phyloP scores from a whole-genome alignment of 345 rosid species.

The Hypericum androsaemum region DNA sequence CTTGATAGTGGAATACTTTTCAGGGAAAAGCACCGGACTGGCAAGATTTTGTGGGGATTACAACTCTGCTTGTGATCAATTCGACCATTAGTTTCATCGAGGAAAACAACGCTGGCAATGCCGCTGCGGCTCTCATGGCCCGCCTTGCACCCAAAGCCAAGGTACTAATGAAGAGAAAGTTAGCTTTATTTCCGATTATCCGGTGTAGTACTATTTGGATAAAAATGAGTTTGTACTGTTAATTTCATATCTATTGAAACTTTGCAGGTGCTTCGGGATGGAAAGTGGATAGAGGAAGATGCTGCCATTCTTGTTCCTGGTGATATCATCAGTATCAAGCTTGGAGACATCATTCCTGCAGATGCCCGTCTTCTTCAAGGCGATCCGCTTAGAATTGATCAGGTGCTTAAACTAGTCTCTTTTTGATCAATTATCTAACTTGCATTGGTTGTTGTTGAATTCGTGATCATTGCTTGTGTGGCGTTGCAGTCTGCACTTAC shows the following conservation, averaged over 20 bases:
- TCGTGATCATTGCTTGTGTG: not conserved
- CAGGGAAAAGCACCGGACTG: slow-evolving; percentile 62
- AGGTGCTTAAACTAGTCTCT: slow-evolving; percentile 26
- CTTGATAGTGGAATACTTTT: not conserved
- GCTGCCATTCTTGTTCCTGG: slow-evolving; percentile 63
- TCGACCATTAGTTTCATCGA: slow-evolving; percentile 64
- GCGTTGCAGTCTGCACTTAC: slow-evolving; percentile 56
- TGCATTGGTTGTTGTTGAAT: not conserved
- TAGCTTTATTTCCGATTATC: slow-evolving; percentile 1
- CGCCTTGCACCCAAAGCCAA: slow-evolving; percentile 54
- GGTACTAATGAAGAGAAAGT: slow-evolving; percentile 18
- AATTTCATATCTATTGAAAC: not conserved
- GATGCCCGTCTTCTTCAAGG: slow-evolving; percentile 66
- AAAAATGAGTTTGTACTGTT: no score
- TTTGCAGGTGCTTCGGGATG: slow-evolving; percentile 45
- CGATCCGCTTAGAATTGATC: slow-evolving; percentile 61
- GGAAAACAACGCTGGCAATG: slow-evolving; percentile 63
- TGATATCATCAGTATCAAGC: slow-evolving; percentile 56
- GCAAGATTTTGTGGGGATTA: slow-evolving; percentile 65
- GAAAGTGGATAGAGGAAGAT: slow-evolving; percentile 55
- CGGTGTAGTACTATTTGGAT: no score
- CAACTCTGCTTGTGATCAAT: slow-evolving; percentile 43
- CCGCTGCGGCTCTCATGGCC: slow-evolving; percentile 61
- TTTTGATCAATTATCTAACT: not conserved
- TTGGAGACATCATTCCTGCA: slow-evolving; percentile 64